Evolutionary conservation across 2,329 filamentous ascomycete species (phyloP), one percentile per base, ranked within the genome.

Genomic region (Aspergillus flavus): DNA sequence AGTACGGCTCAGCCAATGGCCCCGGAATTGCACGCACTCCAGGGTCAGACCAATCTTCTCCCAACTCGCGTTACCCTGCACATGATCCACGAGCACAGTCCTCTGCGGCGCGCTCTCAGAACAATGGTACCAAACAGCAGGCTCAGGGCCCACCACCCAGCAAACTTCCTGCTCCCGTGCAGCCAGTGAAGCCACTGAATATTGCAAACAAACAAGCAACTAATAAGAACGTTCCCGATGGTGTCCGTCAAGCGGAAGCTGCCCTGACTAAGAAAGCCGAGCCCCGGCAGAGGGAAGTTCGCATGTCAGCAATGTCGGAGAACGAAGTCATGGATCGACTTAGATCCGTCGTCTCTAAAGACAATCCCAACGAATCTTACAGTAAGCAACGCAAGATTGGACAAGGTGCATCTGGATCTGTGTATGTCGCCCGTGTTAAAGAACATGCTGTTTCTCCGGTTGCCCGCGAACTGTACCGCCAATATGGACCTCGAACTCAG

Each of bases 311-410:
- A 71, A 98, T 99, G 95, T 92, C 92, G 11, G 95, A 99, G 80
- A 91, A 86, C 68, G 94, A 99, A 78, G 95, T 99, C 62, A 99
- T 99, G 95, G 90, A 92, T 68, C 95, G 93, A 76, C 85, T 99
- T 59, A 91, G 94, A 75, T 92, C 96, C 69, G 94, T 95, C 9
- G 95, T 99, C 1, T 97, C 94, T 66, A 96, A 96, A 78, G 93
- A 97, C 64, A 94, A 96, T 75, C 95, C 95, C 59, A 91, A 96
- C 72, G 84, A 96, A 69, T 97, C 94, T 28, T 99, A 99, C 83
- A 94, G 94, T 73, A 99, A 99, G 83, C 95, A 98, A 81, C 97
- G 97, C 86, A 99, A 99, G 86, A 98, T 99, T 78, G 95, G 95
- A 23, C 95, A 99, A 78, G 95, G 95, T 80, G 95, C 95, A 61